Base-by-base conservation (phyloP, 257 asterid genomes). In the Solanum sitiens region DNA sequence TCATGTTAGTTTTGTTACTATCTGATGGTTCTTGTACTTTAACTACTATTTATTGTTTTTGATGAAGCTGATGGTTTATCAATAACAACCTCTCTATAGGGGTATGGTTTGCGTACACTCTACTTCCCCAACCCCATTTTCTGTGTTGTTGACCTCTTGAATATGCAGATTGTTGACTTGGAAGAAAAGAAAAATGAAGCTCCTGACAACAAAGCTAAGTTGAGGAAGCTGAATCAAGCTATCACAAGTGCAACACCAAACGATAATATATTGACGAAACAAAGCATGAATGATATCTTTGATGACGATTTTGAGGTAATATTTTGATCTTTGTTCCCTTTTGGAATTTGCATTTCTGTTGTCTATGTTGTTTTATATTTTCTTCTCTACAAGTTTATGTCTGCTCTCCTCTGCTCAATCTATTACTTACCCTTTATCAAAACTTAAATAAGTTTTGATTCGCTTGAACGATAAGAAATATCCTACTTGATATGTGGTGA, bases 121-220 rank as follows among this genome's bases (percentile, higher is more conserved):
- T n/a, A 2, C 72, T 33, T 65, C 4, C 4, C 71, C 2, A n/a
- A n/a, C 3, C 2, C 71, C 71, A 63, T n/a, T 63, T n/a, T n/a
- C 32, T 63, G 33, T 56, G n/a, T 56, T 61, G 15, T 65, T 84
- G 72, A 83, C 20, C 30, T n/a, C 83, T 80, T 25, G 18, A 82
- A 32, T 82, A 50, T 82, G 86, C 89, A 95, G 98, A 88, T 94
- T 86, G 95, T 91, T 88, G 95, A 91, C 75, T 91, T 94, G 30
- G 94, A 92, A 85, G 94, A 91, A 89, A 91, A 93, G 83, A 92
- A 90, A 27, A 73, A 61, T 86, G 94, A 90, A 80, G 89, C 89
- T 73, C 63, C 12, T 4, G 91, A 89, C 83, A 88, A 88, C 67
- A 89, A 35, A 14, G 77, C 70, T 32, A 86, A 77, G 73, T 68